These are phyloP conservation scores for Phtheirospermum japonicum DNA, from an alignment of 257 asterid genomes.

Conservation along the genomic window DNA sequence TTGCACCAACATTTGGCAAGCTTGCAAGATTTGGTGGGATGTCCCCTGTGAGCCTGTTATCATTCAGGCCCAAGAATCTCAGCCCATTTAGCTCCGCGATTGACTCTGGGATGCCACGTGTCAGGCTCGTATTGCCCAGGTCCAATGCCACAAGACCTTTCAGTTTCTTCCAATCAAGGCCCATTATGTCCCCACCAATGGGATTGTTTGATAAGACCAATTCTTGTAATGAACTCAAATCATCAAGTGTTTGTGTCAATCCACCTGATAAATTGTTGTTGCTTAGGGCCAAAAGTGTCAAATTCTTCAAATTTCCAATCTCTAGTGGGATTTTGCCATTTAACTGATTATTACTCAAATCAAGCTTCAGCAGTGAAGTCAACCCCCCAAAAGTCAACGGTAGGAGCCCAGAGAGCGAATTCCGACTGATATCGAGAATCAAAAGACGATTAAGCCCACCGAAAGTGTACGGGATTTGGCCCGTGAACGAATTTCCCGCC, in stretches of 20 bases:
- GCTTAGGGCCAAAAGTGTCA: conserved; percentile 79
- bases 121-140: conserved; percentile 67
- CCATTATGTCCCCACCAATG: conserved; percentile 55
- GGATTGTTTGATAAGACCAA: conserved; percentile 77
- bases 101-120: conserved; percentile 74
- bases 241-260: conserved; percentile 50
- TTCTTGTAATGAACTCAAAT: conserved; percentile 62
- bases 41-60: conserved; percentile 63
- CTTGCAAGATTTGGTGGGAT: conserved; percentile 51
- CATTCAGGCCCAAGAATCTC: conserved; percentile 75
- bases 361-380: conserved; percentile 71
- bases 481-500: conserved; percentile 48
- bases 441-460: conserved; percentile 52
- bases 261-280: conserved; percentile 64
- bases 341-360: conserved; percentile 55
- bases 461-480: conserved; percentile 51
- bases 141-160: conserved; percentile 49
- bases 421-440: conserved; percentile 78
- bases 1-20: conserved; percentile 58
- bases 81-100: conserved; percentile 48
- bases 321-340: conserved; percentile 51
- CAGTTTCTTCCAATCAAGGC: conserved; percentile 51
- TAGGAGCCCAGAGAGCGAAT: conserved; percentile 53
- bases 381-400: conserved; percentile 58
- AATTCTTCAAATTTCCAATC: conserved; percentile 45